Base-by-base conservation (phyloP, 257 asterid species). In the Pogostemon cablin region DNA sequence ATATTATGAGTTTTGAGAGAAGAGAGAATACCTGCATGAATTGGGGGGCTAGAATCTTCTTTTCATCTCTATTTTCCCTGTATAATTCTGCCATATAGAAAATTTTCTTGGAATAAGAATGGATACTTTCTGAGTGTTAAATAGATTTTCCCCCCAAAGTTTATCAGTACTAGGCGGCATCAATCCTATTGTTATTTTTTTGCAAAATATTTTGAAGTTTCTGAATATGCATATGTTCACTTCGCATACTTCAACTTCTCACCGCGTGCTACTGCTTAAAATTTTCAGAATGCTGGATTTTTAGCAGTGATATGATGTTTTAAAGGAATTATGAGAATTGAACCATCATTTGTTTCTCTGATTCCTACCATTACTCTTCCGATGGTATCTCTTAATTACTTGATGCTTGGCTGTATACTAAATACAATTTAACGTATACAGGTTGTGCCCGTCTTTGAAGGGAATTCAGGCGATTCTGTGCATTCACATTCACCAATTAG, bases 371-470 rank as follows among this genome's bases (percentile, higher is more conserved):
- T 41, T 66, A 54, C 62, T 12, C 62, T 59, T 79, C 64, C 39
- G 48, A 9, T 68, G 57, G 42, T 65, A 64, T 54, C 48, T 74
- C 55, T 39, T 42, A 42, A 56, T 34, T 69, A 65, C 49, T 80
- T 64, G 62, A 69, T 81, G 72, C 34, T 49, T 7, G 56, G 56
- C 20, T 71, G n/a, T 79, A 43, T 72, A 50, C 68, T 77, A 68
- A 67, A 63, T 68, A 64, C 3, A 62, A 50, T 62, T 63, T 67
- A 60, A 42, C 69, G 44, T 75, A 52, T 67, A 44, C 87, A 91
- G 98, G 98, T 87, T 76, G 82, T 86, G 44, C 91, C 96, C 41
- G 65, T 68, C 35, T 43, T 73, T 78, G 96, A 88, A 63, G 91
- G 85, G 65, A 84, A 66, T 76, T 77, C 86, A 75, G 79, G 81